Evolutionary conservation across 768 basidiomycete genomes (phyloP), one percentile per base, ranked within the genome.

Genomic region (Termitomyces sp.): DNA sequence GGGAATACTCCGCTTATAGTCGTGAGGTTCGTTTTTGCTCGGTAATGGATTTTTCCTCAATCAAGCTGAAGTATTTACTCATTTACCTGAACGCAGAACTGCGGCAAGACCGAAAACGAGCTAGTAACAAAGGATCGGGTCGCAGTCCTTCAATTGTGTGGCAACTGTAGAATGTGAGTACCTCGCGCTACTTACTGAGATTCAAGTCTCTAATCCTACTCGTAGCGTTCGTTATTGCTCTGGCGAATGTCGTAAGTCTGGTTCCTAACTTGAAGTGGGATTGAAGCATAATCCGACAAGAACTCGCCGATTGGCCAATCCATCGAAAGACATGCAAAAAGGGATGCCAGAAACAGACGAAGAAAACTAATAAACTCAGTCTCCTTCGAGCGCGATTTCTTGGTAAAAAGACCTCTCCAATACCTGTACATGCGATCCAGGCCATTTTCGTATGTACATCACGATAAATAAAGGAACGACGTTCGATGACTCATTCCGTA

Each of bases 151-250:
- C 56, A 53, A 27, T 16, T 57, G 26, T 57, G 56, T 32, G 42
- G 56, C 33, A 46, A 36, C 1, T 57, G 56, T 13, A 51, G 56
- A 46, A 46, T 24, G 56, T 57, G n/a, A 26, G 50, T 12, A 14
- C 5, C 24, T 24, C 18, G 12, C 33, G 12, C 18, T 39, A 39
- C 18, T 36, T 4, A 20, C 27, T n/a, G 26, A 27, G 14, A 34
- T 30, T 3, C 6, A 42, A 49, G 14, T 42, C 32, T 16, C 27
- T 49, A 1, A 32, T 12, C 6, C 20, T 26, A 14, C 2, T 22
- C 42, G n/a, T 18, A 58, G 57, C 14, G 27, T 47, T 27, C 57
- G 52, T 20, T 58, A 58, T 46, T 58, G 57, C 32, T 58, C 57
- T 5, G 32, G 16, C 7, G 14, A 26, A 40, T 58, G 57, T 13